Evolutionary conservation across 768 basidiomycete genomes (phyloP).

Genomic region (Amyloporia xantha): DNA sequence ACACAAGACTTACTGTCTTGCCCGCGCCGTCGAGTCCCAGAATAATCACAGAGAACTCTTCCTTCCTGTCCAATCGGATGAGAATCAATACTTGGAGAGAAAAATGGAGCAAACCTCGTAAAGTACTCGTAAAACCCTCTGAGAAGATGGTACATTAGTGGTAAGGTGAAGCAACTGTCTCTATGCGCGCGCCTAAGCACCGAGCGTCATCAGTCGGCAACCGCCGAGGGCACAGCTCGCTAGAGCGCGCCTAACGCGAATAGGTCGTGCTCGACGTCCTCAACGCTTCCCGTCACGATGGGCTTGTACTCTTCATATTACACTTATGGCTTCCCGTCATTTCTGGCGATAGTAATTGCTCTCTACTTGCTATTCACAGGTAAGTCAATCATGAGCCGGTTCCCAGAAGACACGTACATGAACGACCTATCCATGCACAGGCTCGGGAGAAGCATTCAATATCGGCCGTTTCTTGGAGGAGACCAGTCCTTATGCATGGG

Average conservation of each 20-base stretch:
- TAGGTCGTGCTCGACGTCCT: constrained; percentile 5
- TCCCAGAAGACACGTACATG: neutral
- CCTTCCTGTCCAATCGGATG: constrained; percentile 43
- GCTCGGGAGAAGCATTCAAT: constrained; percentile 89
- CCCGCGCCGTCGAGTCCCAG: constrained; percentile 91
- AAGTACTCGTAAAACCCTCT: constrained; percentile 88
- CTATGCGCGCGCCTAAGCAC: neutral
- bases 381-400: constrained; percentile 28
- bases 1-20: constrained; percentile 71
- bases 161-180: neutral
- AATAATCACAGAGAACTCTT: constrained; percentile 92
- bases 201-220: neutral
- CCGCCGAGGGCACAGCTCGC: neutral
- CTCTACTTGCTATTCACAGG: constrained; percentile 91
- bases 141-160: constrained; percentile 85
- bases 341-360: constrained; percentile 57
- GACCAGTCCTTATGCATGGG: constrained; percentile 92
- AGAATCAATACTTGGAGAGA: neutral
- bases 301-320: constrained; percentile 42
- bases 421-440: constrained; percentile 31
- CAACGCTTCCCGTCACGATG: constrained; percentile 19
- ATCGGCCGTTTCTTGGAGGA: constrained; percentile 92
- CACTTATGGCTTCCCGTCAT: constrained; percentile 61
- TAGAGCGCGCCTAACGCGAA: neutral
- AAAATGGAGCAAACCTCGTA: constrained; percentile 50